phyloP scores from a whole-genome alignment of 768 basidiomycete genomes.

The Amanita rubescens region DNA sequence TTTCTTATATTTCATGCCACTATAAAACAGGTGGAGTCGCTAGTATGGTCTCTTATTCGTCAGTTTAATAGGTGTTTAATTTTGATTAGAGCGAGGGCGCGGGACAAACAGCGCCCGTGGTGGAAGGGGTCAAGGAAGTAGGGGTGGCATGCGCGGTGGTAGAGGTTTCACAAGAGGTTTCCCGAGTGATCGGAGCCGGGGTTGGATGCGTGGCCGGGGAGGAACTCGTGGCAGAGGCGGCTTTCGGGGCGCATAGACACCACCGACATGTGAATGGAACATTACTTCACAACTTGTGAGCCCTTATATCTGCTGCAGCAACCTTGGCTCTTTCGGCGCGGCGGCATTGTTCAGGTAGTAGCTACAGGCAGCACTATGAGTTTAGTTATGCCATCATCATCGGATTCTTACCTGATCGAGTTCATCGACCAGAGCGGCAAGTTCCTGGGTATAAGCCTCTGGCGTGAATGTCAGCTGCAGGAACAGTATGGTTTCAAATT shows the following conservation, averaged over 20 bases:
- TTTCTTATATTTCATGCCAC: background rate
- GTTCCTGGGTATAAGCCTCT: background rate
- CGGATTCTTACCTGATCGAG: constrained; percentile 8
- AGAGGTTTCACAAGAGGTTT: constrained; percentile 30
- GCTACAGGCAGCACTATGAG: constrained; percentile 22
- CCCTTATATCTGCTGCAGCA: constrained; percentile 43
- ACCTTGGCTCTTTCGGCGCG: constrained; percentile 39
- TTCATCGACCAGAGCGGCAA: background rate
- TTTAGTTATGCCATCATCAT: constrained; percentile 2
- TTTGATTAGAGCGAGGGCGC: constrained; percentile 33
- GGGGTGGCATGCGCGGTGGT: constrained; percentile 38
- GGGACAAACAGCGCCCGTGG: constrained; percentile 22
- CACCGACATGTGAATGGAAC: background rate
- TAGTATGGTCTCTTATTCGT: constrained; percentile 29
- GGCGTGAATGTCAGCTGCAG: too few relatives aligned
- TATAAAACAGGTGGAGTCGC: constrained; percentile 33
- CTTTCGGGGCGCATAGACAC: constrained; percentile 48
- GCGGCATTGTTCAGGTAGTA: constrained; percentile 40
- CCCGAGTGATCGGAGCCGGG: constrained; percentile 31
- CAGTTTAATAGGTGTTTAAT: constrained; percentile 7
- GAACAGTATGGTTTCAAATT: background rate
- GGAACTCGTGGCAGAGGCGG: constrained; percentile 26
- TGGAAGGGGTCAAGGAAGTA: constrained; percentile 26
- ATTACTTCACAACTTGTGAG: constrained; percentile 33
- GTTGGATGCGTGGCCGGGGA: constrained; percentile 28